Evolutionary conservation across 495 filamentous ascomycete species (phyloP).

Genomic region (Hypoxylon perforatum): DNA sequence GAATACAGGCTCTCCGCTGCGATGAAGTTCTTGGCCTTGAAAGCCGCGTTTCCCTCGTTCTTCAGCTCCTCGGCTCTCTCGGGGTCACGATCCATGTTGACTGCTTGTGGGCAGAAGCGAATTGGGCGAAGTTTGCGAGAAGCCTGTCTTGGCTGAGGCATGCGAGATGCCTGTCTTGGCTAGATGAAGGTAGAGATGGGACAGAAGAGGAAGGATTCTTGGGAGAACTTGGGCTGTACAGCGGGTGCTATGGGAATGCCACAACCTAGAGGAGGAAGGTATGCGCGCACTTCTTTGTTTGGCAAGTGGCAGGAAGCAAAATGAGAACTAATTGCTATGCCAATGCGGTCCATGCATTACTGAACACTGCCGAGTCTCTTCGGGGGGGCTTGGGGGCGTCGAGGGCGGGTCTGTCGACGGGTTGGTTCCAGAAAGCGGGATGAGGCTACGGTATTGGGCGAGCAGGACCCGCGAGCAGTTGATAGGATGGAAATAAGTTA

Average conservation of each 20-base stretch:
- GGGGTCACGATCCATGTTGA: slow-evolving; percentile 31
- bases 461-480: not conserved
- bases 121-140: not conserved
- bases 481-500: no score
- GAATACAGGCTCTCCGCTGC: slow-evolving; percentile 84
- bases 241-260: not conserved
- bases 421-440: slow-evolving; percentile 3
- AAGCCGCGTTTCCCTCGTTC: slow-evolving; percentile 72
- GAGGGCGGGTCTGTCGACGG: not conserved
- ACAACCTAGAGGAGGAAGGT: not conserved
- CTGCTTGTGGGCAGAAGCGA: slow-evolving; percentile 6
- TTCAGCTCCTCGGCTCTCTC: slow-evolving; percentile 57
- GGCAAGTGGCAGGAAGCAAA: not conserved
- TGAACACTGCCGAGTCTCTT: no score
- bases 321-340: not conserved
- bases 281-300: slow-evolving; percentile 16
- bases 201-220: not conserved
- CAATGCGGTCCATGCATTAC: slow-evolving; percentile 1
- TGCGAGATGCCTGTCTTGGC: no score
- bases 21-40: slow-evolving; percentile 74
- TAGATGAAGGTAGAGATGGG: no score
- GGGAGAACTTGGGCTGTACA: not conserved
- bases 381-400: slow-evolving; percentile 1
- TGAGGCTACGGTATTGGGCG: not conserved
- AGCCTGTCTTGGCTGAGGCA: no score